Base-by-base conservation (phyloP, 2,329 filamentous ascomycete genomes). In the Cylindrodendrum hubeiense region DNA sequence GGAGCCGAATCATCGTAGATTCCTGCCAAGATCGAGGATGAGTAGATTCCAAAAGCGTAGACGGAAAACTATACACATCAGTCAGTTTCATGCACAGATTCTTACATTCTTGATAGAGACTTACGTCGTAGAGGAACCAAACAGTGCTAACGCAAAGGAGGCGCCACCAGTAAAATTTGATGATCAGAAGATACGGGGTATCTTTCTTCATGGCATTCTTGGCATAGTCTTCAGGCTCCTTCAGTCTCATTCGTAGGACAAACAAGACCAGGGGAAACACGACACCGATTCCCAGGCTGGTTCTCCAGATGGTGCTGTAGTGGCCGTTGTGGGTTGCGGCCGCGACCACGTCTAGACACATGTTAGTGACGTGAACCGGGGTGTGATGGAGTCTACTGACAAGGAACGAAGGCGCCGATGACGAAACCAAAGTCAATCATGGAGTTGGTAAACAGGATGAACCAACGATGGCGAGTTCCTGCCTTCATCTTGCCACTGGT, bases 11-110 rank as follows among this genome's bases (percentile, higher is more conserved):
- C 75, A 10, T 88, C 87, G 44, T 91, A 89, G 28, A 93, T 86
- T 64, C 88, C 90, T 41, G 82, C 78, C 0, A 97, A 81, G 73
- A 97, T 95, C 1, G 89, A 87, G 1, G 91, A 90, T 0, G 92
- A 93, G 82, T 96, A 98, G 74, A 97, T 93, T 56, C 91, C 87
- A 77, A 97, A 97, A 0, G 92, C 91, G 78, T 97, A 97, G 3
- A 89, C 83, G 2, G 91, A 93, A 79, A 97, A 97, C 85, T 83
- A 58, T 2, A 3, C 34, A 51, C 7, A 39, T 69, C 12, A 69
- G 61, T 17, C 7, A 51, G 24, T 0, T 15, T 22, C 4, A 17
- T 7, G 17, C 13, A 15, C 34, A n/a, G 17, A 15, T 37, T 5
- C 10, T 37, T 13, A 6, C 34, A 17, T 33, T 33, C 30, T n/a